Evolutionary conservation across 495 filamentous ascomycete genomes (phyloP), one percentile per base, ranked within the genome.

Genomic region (Hypoxylon crocopeplum): DNA sequence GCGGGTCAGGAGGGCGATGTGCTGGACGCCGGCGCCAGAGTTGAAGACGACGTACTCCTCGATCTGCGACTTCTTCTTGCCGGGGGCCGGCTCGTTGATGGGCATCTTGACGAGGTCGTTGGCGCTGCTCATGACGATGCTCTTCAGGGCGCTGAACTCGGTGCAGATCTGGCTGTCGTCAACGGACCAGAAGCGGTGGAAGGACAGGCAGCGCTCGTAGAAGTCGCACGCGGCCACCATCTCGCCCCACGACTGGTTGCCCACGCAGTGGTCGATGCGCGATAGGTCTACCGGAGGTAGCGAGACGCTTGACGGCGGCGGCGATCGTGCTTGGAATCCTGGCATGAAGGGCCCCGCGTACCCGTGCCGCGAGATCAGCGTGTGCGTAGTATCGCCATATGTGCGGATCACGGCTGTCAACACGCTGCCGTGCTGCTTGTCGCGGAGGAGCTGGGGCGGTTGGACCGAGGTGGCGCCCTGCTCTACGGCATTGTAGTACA

Each of bases 141-240:
- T 88, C 69, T 86, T 88, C 20, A 97, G 78, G 3, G 92, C 90
- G 11, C 87, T 91, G 82, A 87, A 97, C 60, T 94, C 91, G 68
- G 91, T 95, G 80, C 84, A 89, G 68, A 96, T 89, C 58, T 92
- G 80, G 55, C 79, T 86, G 74, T 96, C 92, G 70, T 97, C 92
- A 25, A 96, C 91, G 29, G 83, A 88, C 92, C 93, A 96, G 83
- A 97, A 96, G 34, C 92, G 88, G 74, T 94, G 91, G 84, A 96
- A 96, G 30, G 86, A 86, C n/a, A 97, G 87, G 44, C 84, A 87
- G 44, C 85, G 82, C 73, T 96, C 92, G 75, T 97, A 97, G 73
- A 91, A 95, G 54, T 86, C 87, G 75, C 93, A 96, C 24, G 88
- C 85, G 27, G 82, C 80, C 20, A 88, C 87, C 90, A 97, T 93